These are phyloP conservation scores for Aspergillus oerlinghausenensis DNA, from an alignment of 2,329 filamentous ascomycete genomes.

Conservation along the genomic window DNA sequence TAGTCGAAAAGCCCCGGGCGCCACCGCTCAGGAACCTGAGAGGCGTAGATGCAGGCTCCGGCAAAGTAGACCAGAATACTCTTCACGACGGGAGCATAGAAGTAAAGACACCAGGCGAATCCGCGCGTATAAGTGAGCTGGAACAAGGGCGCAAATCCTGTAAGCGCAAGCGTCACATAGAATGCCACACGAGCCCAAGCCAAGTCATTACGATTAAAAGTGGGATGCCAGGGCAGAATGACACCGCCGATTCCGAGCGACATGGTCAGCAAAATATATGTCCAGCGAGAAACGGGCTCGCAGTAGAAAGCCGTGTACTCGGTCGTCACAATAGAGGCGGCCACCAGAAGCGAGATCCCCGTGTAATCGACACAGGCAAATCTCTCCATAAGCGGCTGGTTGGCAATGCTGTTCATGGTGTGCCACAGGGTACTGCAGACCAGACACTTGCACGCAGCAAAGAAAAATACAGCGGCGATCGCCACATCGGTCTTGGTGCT, in stretches of 20 bases:
- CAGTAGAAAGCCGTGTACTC: conserved; percentile 99
- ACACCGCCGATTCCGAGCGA: conserved; percentile 79
- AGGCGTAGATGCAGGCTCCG: conserved; percentile 84
- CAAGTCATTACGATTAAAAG: conserved; percentile 89
- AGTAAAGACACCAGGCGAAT: conserved; percentile 73
- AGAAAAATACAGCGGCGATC: conserved; percentile 92
- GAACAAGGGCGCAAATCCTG: conserved; percentile 81
- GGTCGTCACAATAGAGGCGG: conserved; percentile 94
- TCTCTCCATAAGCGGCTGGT: conserved; percentile 81
- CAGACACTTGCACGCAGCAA: conserved; percentile 90
- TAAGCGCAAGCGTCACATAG: conserved; percentile 80
- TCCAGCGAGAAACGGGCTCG: conserved; percentile 79
- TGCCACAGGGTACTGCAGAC: conserved; percentile 97
- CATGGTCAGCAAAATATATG: conserved; percentile 79
- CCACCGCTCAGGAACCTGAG: conserved; percentile 89
- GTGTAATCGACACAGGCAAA: conserved; percentile 99
- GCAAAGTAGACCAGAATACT: conserved; percentile 79
- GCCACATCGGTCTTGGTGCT: conserved; percentile 85
- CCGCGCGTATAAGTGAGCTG: conserved; percentile 79
- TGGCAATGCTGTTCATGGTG: conserved; percentile 95
- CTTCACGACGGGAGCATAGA: conserved; percentile 84
- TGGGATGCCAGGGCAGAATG: conserved; percentile 91
- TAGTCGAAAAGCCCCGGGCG: conserved; percentile 92
- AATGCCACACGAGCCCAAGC: conserved; percentile 89
- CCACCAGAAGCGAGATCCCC: conserved; percentile 86